Conservation (phyloP, 768 basidiomycete genomes). For the Trametopsis cervina region DNA sequence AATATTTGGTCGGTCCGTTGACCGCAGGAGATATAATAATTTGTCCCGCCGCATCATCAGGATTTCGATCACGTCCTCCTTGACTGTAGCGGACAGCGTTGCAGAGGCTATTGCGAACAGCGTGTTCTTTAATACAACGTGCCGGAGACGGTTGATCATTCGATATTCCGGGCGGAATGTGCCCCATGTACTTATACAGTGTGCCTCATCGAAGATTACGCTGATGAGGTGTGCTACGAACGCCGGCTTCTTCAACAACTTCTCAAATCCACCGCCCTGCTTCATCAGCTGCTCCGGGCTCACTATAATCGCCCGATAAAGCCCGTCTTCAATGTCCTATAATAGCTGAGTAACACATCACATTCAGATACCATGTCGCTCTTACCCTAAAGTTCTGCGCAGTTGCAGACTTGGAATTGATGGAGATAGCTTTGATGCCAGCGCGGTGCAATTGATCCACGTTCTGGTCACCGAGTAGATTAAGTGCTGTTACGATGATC, state of each 20-base stretch:
- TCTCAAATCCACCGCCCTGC: conserved; percentile 15
- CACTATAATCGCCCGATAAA: conserved; percentile 22
- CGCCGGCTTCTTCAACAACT: conserved; percentile 15
- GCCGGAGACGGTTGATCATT: conserved; percentile 20
- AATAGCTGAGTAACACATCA: background rate
- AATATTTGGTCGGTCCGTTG: conserved; percentile 31
- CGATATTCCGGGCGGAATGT: conserved; percentile 30
- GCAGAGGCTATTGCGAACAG: conserved; percentile 26
- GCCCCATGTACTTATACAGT: conserved; percentile 35
- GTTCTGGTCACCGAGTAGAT: conserved; percentile 27
- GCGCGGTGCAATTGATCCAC: conserved; percentile 8
- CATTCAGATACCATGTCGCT: background rate
- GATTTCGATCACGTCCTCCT: conserved; percentile 18
- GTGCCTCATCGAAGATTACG: conserved; percentile 32
- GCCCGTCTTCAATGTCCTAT: conserved; percentile 21
- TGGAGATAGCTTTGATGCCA: conserved; percentile 16
- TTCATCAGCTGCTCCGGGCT: conserved; percentile 24
- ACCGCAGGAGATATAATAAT: background rate
- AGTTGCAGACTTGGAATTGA: conserved; percentile 12
- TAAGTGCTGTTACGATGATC: conserved; percentile 24
- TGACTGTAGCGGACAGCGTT: conserved; percentile 23
- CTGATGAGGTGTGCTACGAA: conserved; percentile 22
- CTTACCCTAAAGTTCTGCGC: conserved; percentile 1
- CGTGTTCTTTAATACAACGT: conserved; percentile 23
- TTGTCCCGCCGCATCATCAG: conserved; percentile 16